These are phyloP conservation scores for Candolleomyces eurysporus DNA, from an alignment of 768 basidiomycete species.

Conservation along the genomic window DNA sequence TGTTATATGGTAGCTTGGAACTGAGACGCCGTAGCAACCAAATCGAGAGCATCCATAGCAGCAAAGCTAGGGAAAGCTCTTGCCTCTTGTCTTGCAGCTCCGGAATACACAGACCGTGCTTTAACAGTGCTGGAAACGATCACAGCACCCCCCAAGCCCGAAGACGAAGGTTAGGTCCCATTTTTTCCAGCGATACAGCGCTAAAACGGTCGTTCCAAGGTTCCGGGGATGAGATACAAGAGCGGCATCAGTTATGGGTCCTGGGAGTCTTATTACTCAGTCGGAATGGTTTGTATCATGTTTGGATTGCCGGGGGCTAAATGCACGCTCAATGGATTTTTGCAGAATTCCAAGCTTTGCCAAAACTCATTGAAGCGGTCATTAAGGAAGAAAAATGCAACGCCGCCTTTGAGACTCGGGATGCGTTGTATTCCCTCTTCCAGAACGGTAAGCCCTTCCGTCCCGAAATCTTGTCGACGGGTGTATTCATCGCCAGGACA, in stretches of 20 bases:
- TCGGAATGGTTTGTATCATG: neutral
- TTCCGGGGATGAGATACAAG: neutral
- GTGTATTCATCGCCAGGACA: neutral
- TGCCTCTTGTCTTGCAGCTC: neutral
- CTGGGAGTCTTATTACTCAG: neutral
- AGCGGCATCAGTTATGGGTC: neutral
- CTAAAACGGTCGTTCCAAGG: neutral
- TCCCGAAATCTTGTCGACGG: neutral
- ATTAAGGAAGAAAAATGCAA: neutral
- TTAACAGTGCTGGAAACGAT: neutral
- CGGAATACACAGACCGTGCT: neutral
- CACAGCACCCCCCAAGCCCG: neutral
- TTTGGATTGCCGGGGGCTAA: neutral
- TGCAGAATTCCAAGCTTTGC: neutral
- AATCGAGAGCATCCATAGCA: neutral
- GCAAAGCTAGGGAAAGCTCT: neutral
- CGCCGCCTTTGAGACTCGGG: neutral
- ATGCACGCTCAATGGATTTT: neutral
- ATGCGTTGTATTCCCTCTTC: neutral
- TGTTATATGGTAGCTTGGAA: neutral
- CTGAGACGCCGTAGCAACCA: neutral
- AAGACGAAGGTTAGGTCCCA: neutral
- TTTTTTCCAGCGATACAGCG: neutral
- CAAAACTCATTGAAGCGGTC: neutral
- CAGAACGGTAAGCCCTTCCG: neutral